Evolutionary conservation across 2,329 filamentous ascomycete genomes (phyloP), one percentile per base, ranked within the genome.

Genomic region (Escovopsis sp.): DNA sequence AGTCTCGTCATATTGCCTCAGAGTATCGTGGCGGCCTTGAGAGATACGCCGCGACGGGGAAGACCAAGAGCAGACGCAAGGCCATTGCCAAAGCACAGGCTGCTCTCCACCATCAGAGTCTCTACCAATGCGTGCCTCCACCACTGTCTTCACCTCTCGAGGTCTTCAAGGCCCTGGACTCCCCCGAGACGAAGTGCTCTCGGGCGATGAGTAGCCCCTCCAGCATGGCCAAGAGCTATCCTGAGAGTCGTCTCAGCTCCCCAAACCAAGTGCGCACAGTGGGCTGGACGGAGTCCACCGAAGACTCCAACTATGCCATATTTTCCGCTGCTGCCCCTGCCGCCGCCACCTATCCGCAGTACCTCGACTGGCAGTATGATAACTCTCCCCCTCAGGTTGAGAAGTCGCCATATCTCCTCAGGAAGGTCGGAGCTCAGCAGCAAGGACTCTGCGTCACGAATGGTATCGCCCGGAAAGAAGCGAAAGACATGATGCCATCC

Each of bases 1-100:
- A 96, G 52, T 94, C 87, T 16, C 72, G 86, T 21, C 70, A 81
- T 32, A 92, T 94, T 54, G 88, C 88, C 6, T 88, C 82, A 1
- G 86, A 94, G 53, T 96, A 96, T 54, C 68, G 72, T 35, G 86
- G 84, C 4, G 88, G 88, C 0, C 60, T 78, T 17, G 71, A 74
- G 43, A 75, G 74, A 42, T 94, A 94, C 56, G 68, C 76, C 17
- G 64, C 36, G 3, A 12, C n/a, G 3, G 19, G 32, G 11, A 31
- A 28, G 8, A 29, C 12, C 13, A n/a, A 8, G 5, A n/a, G 14
- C 9, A 16, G 23, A 8, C 27, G 13, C 18, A 16, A 31, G 19
- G 15, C 31, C n/a, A n/a, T n/a, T n/a, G n/a, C n/a, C 19, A 34
- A 33, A 26, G 9, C 16, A 8, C 5, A 34, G 23, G 13, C 14